These are phyloP conservation scores for Rosa rugosa DNA, from an alignment of 306 rosid species.

Conservation along the genomic window DNA sequence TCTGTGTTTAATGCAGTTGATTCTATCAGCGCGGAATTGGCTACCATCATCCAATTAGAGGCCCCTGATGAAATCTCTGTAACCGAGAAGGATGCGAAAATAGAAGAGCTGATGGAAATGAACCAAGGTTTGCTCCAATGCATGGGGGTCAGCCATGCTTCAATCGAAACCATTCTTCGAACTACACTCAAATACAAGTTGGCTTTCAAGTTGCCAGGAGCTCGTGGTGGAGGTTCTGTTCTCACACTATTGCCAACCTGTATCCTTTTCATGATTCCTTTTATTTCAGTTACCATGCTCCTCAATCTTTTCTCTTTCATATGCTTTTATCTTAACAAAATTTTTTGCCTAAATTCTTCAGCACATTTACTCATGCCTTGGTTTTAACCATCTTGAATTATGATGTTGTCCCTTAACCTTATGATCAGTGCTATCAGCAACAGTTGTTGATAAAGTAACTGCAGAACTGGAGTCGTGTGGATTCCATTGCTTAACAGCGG, in stretches of 20 bases:
- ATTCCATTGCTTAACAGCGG: conserved; percentile 77
- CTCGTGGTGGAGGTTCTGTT: conserved; percentile 99
- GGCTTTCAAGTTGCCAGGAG: conserved; percentile 92
- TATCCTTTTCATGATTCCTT: conserved; percentile 53
- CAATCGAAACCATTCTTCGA: conserved; percentile 81
- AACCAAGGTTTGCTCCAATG: conserved; percentile 92
- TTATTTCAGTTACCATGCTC: conserved; percentile 8
- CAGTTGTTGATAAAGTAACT: conserved; percentile 64
- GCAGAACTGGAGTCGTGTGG: conserved; percentile 82
- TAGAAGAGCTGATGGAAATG: conserved; percentile 91
- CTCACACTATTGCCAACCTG: conserved; percentile 85
- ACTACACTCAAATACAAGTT: conserved; percentile 83
- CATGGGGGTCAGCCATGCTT: conserved; percentile 91
- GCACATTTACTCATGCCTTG: neutral
- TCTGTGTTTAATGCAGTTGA: conserved; percentile 84
- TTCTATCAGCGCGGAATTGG: conserved; percentile 75
- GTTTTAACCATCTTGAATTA: neutral
- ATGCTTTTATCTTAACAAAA: neutral
- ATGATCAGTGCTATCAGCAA: conserved; percentile 75
- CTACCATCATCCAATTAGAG: conserved; percentile 63
- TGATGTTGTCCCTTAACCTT: conserved; percentile 42
- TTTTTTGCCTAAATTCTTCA: neutral
- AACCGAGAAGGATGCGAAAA: conserved; percentile 71
- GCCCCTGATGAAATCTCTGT: conserved; percentile 51
- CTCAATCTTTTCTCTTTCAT: neutral